phyloP scores from a whole-genome alignment of 2,329 filamentous ascomycete species.

The Pseudocercospora cruenta region DNA sequence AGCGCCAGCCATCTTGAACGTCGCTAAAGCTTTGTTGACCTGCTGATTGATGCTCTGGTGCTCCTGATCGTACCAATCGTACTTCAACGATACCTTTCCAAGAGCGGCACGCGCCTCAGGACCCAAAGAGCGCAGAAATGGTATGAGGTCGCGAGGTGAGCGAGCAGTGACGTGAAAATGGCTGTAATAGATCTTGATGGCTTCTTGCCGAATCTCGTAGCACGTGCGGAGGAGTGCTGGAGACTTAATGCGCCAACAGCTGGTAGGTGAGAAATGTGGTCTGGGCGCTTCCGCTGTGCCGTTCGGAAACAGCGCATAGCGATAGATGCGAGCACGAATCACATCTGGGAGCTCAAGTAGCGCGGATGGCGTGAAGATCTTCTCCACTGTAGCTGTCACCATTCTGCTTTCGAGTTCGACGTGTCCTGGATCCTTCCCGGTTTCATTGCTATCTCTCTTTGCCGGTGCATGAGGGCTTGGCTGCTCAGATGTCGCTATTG shows the following conservation, averaged over 20 bases:
- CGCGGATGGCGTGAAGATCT: background rate
- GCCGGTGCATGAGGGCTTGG: background rate
- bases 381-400: background rate
- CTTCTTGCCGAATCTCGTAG: conserved; percentile 17
- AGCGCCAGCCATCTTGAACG: background rate
- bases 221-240: conserved; percentile 14
- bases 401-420: background rate
- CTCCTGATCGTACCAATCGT: background rate
- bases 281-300: background rate
- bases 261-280: background rate
- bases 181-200: conserved; percentile 13
- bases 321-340: conserved; percentile 13
- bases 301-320: background rate
- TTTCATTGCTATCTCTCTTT: background rate
- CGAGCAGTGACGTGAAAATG: background rate
- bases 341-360: conserved; percentile 5
- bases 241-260: background rate
- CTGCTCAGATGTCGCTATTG: background rate
- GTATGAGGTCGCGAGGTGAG: background rate
- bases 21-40: background rate
- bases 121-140: background rate
- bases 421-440: background rate
- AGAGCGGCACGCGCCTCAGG: background rate
- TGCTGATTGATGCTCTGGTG: background rate
- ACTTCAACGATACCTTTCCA: background rate